Evolutionary conservation across 495 filamentous ascomycete genomes (phyloP).

Genomic region (Chaetomium fimeti): DNA sequence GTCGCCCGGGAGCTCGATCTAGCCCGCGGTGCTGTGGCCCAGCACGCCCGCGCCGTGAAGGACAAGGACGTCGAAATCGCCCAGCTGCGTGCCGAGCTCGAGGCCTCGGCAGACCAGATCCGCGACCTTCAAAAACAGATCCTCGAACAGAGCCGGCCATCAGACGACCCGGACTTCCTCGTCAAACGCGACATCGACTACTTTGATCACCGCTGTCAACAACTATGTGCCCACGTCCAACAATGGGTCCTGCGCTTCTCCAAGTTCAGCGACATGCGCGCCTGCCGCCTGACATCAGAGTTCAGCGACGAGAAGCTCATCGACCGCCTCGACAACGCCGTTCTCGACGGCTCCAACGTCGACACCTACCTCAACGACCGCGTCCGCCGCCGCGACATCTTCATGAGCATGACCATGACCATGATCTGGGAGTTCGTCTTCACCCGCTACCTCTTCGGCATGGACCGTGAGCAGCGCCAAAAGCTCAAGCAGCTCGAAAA

Average conservation of each 20-base stretch:
- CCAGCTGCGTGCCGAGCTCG: constrained; percentile 72
- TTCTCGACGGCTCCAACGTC: constrained; percentile 89
- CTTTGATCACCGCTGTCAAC: constrained; percentile 90
- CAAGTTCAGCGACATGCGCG: constrained; percentile 85
- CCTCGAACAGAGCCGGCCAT: constrained; percentile 41
- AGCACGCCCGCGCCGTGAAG: constrained; percentile 63
- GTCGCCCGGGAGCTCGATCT: constrained; percentile 63
- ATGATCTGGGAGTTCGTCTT: constrained; percentile 99
- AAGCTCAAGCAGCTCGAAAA: constrained; percentile 94
- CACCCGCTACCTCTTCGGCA: constrained; percentile 94
- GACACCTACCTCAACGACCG: constrained; percentile 82
- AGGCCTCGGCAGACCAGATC: constrained; percentile 73
- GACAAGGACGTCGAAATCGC: constrained; percentile 79
- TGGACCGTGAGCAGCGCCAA: constrained; percentile 95
- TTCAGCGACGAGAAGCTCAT: constrained; percentile 84
- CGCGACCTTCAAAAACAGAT: constrained; percentile 80
- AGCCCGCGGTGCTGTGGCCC: constrained; percentile 53
- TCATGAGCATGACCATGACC: constrained; percentile 95
- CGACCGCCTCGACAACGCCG: constrained; percentile 86
- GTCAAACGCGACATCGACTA: constrained; percentile 84
- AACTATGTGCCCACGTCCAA: constrained; percentile 89
- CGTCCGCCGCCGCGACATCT: constrained; percentile 80
- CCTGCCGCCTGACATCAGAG: constrained; percentile 75
- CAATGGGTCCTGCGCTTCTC: constrained; percentile 97
- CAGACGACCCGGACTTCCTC: constrained; percentile 71